These are phyloP conservation scores for Xylaria sp. DNA, from an alignment of 495 filamentous ascomycete species.

Conservation along the genomic window DNA sequence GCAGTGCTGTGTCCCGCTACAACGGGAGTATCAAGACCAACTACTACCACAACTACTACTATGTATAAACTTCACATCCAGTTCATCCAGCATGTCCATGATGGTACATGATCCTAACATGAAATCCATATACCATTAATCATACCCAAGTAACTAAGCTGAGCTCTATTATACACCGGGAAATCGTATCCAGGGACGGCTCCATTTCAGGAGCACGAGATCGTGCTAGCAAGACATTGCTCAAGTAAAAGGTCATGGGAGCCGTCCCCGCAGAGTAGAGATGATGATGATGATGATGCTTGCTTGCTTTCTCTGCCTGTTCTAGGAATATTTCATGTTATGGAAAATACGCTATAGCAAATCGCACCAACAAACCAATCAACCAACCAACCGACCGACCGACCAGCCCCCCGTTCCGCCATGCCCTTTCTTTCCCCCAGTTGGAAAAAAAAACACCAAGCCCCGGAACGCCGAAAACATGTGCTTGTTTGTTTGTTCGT, in stretches of 20 bases:
- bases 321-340: neutral
- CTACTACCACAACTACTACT: neutral
- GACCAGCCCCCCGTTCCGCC: neutral
- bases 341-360: slow-evolving; percentile 6
- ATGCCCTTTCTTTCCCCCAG: neutral
- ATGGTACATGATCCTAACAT: neutral
- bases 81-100: neutral
- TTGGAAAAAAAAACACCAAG: neutral
- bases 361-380: neutral
- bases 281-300: neutral
- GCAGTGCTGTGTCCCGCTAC: neutral
- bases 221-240: neutral
- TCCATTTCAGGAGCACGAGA: neutral
- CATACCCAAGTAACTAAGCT: neutral
- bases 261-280: neutral
- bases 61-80: neutral
- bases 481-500: neutral
- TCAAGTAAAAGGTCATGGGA: neutral
- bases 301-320: neutral
- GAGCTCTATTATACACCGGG: neutral
- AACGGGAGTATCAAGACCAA: neutral
- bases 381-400: no score
- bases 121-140: neutral
- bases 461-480: slow-evolving; percentile 27
- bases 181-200: neutral